Evolutionary conservation across 78 protist species (phyloP).

Genomic region (Protostelium mycophagum): DNA sequence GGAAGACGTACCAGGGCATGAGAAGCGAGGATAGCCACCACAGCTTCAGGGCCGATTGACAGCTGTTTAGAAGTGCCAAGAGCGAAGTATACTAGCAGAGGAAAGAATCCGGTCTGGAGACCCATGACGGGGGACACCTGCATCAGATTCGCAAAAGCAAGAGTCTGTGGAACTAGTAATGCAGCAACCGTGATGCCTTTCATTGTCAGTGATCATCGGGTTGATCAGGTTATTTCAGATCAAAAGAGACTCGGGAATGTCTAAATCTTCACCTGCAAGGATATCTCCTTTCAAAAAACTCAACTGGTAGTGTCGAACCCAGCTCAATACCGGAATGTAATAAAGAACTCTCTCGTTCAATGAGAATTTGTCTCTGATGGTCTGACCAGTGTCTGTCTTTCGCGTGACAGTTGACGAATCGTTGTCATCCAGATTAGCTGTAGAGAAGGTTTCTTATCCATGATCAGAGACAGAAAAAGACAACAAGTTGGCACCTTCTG

Average conservation of each 20-base stretch:
- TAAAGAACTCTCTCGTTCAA: not conserved
- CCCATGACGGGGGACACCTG: constrained; percentile 73
- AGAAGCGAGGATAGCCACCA: constrained; percentile 41
- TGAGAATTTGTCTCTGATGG: not conserved
- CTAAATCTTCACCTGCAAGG: not conserved
- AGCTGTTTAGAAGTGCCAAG: constrained; percentile 74
- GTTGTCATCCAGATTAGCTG: too few species aligned
- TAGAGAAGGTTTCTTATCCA: too few species aligned
- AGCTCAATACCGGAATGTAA: not conserved
- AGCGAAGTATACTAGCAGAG: constrained; percentile 68
- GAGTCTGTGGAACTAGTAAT: constrained; percentile 63
- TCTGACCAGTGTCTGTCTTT: too few species aligned
- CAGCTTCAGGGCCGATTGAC: constrained; percentile 61
- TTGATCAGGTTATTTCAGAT: too few species aligned
- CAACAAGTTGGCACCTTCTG: too few species aligned
- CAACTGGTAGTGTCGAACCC: not conserved
- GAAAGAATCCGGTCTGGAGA: constrained; percentile 72
- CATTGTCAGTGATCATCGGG: too few species aligned
- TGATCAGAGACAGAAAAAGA: too few species aligned
- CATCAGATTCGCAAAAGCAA: constrained; percentile 75
- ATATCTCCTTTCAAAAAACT: not conserved
- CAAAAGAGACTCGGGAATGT: not conserved
- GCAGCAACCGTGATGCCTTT: constrained; percentile 75
- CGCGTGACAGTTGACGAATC: too few species aligned
- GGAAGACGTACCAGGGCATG: constrained; percentile 12